Conservation (phyloP, 306 rosid genomes). For the Herpetospermum pedunculosum region DNA sequence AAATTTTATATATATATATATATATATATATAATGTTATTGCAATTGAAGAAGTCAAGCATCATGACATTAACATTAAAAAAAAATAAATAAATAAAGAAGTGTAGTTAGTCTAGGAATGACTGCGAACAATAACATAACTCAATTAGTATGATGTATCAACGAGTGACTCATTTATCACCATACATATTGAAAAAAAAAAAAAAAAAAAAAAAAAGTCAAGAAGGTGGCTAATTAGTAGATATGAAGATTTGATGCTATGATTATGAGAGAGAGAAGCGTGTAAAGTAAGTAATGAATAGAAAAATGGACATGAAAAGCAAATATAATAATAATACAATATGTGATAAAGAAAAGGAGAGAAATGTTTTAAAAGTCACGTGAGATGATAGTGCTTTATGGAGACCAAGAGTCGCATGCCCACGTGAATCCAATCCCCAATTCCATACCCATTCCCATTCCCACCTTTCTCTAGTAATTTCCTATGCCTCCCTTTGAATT, state of each 20-base stretch:
- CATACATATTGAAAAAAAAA: too few species aligned
- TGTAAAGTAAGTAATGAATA: conserved; percentile 8
- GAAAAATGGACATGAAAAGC: not conserved
- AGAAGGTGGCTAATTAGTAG: not conserved
- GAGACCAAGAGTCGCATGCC: not conserved
- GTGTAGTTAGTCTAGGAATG: not conserved
- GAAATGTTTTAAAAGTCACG: not conserved
- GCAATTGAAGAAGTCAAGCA: not conserved
- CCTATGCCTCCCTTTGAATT: not conserved
- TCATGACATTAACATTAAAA: not conserved
- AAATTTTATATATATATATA: not conserved
- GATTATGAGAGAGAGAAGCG: conserved; percentile 5
- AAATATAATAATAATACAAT: not conserved
- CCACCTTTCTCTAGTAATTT: not conserved
- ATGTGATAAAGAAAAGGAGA: not conserved
- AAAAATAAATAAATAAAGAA: not conserved
- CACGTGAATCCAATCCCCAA: not conserved
- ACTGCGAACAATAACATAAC: too few species aligned
- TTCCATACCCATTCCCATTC: not conserved
- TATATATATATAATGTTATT: too few species aligned
- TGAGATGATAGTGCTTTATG: conserved; percentile 1
- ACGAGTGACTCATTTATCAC: too few species aligned
- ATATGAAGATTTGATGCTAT: conserved; percentile 1
- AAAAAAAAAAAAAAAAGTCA: not conserved
- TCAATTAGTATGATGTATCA: too few species aligned